Evolutionary conservation across 805 yeast genomes (phyloP).

Genomic region (Zygoascus bituminiphila): DNA sequence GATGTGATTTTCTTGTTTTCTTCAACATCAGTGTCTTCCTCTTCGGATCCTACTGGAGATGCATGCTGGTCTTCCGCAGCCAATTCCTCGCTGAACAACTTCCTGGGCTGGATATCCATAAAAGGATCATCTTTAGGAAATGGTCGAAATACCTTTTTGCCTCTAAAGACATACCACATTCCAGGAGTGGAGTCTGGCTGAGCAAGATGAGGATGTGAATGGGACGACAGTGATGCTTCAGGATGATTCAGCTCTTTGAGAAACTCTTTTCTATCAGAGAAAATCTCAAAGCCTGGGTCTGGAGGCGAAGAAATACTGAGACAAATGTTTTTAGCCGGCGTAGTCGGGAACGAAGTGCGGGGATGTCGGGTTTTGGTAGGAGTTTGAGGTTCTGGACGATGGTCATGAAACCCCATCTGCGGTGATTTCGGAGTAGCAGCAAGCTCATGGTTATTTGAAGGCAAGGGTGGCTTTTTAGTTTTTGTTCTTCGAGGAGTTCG

Average conservation of each 20-base stretch:
- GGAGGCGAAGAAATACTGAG: background rate
- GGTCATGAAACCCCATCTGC: background rate
- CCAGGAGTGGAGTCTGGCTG: slow-evolving; percentile 21
- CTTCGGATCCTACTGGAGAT: slow-evolving; percentile 2
- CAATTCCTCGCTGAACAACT: slow-evolving; percentile 12
- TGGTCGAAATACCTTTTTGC: slow-evolving; percentile 31
- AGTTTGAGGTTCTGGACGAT: background rate
- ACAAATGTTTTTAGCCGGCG: background rate
- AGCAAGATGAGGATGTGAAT: slow-evolving; percentile 15
- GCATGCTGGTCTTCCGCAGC: background rate
- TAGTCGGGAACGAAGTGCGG: background rate
- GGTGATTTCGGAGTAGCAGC: background rate
- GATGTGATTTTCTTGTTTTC: slow-evolving; percentile 3
- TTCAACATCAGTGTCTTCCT: slow-evolving; percentile 14
- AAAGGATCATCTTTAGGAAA: slow-evolving; percentile 18
- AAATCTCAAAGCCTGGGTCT: background rate
- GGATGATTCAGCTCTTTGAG: background rate
- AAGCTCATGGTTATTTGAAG: background rate
- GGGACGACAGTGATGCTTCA: background rate
- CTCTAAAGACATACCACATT: slow-evolving; percentile 33
- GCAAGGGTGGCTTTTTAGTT: background rate
- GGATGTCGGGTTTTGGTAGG: background rate
- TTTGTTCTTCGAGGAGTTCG: background rate
- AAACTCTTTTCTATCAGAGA: background rate
- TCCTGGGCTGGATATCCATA: slow-evolving; percentile 15